Base-by-base conservation (phyloP, 192 early-diverging fungal genomes). In the Jimgerdemannia flammicorona region DNA sequence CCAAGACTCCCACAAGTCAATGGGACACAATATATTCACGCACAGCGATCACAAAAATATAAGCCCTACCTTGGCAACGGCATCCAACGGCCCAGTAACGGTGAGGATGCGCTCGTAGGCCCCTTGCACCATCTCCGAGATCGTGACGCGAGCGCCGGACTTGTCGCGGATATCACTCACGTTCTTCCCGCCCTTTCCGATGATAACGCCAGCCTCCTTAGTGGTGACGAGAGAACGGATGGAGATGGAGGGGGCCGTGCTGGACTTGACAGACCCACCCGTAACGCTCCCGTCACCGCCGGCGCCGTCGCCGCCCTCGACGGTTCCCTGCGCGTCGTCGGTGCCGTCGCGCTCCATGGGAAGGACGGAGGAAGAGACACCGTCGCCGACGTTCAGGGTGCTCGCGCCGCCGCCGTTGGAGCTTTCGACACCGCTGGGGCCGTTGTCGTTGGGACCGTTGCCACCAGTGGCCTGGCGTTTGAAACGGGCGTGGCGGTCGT, bases 141-240 rank as follows among this genome's bases (percentile, higher is more conserved):
- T 95, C 63, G 92, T 95, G 10, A 97, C 94, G 76, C 91, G 90
- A 74, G 95, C 95, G 43, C 93, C 92, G 75, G 92, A 93, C 64
- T 82, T 82, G 64, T 93, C 90, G 69, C 98, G 91, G 78, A 99
- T 91, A 70, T 96, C 93, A 70, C 91, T 92, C n/a, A 99, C 93
- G 78, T 95, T 95, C 73, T 90, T 90, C 41, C 97, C 97, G 72
- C 89, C 89, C 83, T 94, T 93, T 20, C 94, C 94, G 73, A 95
- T 95, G 69, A 95, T 93, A n/a, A 95, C 91, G 78, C 94, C 94
- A 17, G 94, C 94, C 75, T 91, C 90, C 69, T 91, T 91, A 41
- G 90, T 91, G n/a, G 83, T 85, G 2, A 91, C 87, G 66, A 91
- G 75, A 4, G 90, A 83, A 3, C 90, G 83, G 70, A 91, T 77